Evolutionary conservation across 768 basidiomycete species (phyloP).

Genomic region (Pleurotus ostreatus): DNA sequence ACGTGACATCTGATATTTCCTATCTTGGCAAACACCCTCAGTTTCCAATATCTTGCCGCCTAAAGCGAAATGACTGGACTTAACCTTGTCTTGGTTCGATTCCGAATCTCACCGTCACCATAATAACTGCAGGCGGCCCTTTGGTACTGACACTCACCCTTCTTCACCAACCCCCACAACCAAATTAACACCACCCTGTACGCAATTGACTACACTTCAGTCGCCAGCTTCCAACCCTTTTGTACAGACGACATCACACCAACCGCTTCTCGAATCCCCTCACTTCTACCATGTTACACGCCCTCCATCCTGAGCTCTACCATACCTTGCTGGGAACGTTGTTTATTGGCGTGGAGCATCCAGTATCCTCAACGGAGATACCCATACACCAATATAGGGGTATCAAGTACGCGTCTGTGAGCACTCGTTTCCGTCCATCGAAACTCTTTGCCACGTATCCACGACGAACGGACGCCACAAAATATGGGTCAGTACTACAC

Average conservation of each 20-base stretch:
- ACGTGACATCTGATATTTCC: conserved; percentile 20
- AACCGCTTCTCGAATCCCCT: conserved; percentile 14
- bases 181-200: not conserved
- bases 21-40: conserved; percentile 22
- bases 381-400: conserved; percentile 72
- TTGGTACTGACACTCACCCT: not conserved
- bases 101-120: conserved; percentile 4
- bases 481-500: conserved; percentile 51
- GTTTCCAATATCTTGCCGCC: conserved; percentile 24
- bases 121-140: not conserved
- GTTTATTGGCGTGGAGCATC: conserved; percentile 63
- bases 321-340: conserved; percentile 57
- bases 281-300: conserved; percentile 23
- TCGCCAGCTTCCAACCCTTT: not conserved
- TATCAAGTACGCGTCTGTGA: conserved; percentile 72
- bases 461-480: conserved; percentile 55
- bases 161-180: not conserved
- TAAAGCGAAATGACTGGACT: not conserved
- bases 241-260: not conserved
- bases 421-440: conserved; percentile 75
- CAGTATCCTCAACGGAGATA: conserved; percentile 48
- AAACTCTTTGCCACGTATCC: conserved; percentile 56
- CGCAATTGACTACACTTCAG: not conserved
- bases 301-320: conserved; percentile 32
- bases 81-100: not conserved